phyloP scores from a whole-genome alignment of 2,329 filamentous ascomycete species.

The Colletotrichum sp. region DNA sequence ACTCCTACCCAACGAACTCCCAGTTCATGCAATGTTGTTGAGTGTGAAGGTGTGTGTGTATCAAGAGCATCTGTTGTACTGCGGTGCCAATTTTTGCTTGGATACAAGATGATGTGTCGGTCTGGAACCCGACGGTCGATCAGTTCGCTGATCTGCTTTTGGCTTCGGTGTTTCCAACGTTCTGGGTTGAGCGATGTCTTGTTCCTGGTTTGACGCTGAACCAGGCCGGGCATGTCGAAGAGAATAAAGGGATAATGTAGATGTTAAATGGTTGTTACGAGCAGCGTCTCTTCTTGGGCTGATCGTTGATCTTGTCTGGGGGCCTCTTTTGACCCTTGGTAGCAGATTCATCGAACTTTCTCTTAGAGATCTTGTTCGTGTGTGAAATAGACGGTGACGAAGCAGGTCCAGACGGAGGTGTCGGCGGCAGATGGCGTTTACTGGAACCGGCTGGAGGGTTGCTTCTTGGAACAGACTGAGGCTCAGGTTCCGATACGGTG shows the following conservation, averaged over 20 bases:
- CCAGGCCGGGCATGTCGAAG: background rate
- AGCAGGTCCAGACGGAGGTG: background rate
- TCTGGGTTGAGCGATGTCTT: background rate
- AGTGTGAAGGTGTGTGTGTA: background rate
- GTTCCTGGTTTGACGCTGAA: background rate
- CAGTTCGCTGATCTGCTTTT: background rate
- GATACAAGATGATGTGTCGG: background rate
- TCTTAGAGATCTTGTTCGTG: background rate
- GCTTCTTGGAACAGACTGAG: background rate
- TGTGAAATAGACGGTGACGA: background rate
- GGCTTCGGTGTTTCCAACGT: background rate
- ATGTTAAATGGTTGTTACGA: background rate
- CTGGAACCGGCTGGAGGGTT: background rate
- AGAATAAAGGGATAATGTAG: background rate
- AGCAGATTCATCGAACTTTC: background rate
- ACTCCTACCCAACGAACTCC: conserved; percentile 10
- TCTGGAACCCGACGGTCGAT: background rate
- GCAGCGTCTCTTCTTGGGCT: background rate
- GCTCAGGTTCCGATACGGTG: background rate
- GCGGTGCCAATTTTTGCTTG: background rate
- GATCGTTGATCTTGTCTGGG: background rate
- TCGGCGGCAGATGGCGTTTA: background rate
- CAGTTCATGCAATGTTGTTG: conserved; percentile 18
- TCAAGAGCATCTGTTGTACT: background rate
- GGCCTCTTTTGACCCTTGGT: background rate